Conservation (phyloP, 2,329 filamentous ascomycete species). For the Talaromyces sp. region DNA sequence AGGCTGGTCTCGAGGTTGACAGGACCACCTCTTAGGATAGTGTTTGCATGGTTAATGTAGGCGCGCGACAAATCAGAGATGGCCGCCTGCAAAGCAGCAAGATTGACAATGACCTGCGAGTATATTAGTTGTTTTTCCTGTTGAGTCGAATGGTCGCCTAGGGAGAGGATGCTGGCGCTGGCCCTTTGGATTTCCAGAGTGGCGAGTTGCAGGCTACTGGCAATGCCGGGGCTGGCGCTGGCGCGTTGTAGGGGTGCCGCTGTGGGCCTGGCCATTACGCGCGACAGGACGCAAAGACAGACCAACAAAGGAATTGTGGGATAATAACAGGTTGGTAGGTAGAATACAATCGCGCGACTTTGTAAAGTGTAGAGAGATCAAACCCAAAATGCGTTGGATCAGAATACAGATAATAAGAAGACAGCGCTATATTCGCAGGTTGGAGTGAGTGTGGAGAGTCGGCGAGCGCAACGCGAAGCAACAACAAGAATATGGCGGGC, state of each 20-base stretch:
- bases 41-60: conserved; percentile 84
- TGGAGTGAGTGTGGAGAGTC: background rate
- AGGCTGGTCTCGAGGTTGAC: conserved; percentile 38
- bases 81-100: conserved; percentile 73
- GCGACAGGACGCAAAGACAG: background rate
- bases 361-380: background rate
- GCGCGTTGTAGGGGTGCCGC: conserved; percentile 14
- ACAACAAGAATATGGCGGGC: background rate
- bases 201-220: conserved; percentile 5
- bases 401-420: background rate
- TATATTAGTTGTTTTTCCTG: conserved; percentile 27
- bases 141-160: background rate
- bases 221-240: background rate
- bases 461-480: background rate
- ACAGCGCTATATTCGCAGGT: background rate
- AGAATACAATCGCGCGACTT: background rate
- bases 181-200: conserved; percentile 16
- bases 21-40: conserved; percentile 65
- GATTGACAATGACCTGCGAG: conserved; percentile 67
- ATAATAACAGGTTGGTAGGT: background rate
- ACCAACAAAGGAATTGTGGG: background rate
- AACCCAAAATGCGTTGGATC: background rate
- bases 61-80: conserved; percentile 77
- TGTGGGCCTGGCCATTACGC: conserved; percentile 9
- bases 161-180: conserved; percentile 12